Conservation (phyloP, 2,329 filamentous ascomycete species). For the Cladosporium oxysporum region DNA sequence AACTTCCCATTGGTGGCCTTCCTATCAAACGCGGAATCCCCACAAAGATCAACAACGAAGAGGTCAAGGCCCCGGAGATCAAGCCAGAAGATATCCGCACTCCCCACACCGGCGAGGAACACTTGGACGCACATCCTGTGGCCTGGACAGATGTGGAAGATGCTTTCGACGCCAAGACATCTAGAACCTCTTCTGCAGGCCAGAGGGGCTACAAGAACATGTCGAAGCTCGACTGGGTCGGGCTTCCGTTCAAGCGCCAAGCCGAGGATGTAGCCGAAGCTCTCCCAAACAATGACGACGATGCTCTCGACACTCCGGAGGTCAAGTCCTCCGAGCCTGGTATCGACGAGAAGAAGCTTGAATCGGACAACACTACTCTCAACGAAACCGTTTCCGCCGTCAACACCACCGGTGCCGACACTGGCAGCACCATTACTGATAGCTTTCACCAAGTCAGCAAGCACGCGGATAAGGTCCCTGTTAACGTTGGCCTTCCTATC, state of each 20-base stretch:
- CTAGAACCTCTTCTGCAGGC: background rate
- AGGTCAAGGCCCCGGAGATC: background rate
- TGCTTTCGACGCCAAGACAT: background rate
- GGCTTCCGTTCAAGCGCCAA: background rate
- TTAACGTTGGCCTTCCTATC: background rate
- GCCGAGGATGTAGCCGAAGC: background rate
- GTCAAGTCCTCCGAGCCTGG: background rate
- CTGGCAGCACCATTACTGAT: background rate
- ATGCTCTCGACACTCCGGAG: background rate
- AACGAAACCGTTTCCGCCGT: background rate
- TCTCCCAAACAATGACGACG: background rate
- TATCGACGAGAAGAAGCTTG: background rate
- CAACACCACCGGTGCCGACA: background rate
- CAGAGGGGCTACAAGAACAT: background rate
- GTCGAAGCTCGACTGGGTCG: background rate
- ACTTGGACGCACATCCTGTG: background rate
- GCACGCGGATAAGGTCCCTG: background rate
- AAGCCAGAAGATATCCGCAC: background rate
- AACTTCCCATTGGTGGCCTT: slow-evolving; percentile 11
- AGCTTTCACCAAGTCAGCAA: background rate
- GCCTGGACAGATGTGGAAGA: background rate
- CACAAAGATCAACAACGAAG: background rate
- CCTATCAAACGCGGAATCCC: background rate
- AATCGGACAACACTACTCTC: background rate
- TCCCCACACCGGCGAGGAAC: background rate